Conservation (phyloP, 2,329 filamentous ascomycete genomes). For the Coniochaeta sp. region DNA sequence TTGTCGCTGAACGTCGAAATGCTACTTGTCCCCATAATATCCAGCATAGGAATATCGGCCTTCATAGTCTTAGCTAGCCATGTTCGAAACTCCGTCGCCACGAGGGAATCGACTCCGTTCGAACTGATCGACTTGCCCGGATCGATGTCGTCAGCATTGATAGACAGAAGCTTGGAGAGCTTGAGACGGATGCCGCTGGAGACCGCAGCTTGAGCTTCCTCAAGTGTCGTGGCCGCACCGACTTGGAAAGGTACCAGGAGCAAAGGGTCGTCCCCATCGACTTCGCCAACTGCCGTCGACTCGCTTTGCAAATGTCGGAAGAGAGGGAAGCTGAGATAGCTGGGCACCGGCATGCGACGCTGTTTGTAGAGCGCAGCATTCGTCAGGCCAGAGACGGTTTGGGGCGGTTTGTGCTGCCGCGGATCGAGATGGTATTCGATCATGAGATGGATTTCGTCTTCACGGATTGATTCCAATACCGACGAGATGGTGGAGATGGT, state of each 20-base stretch:
- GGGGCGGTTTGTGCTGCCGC: background rate
- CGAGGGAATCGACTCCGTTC: slow-evolving; percentile 31
- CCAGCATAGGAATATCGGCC: background rate
- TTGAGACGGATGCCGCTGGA: slow-evolving; percentile 17
- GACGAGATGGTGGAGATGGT: slow-evolving; percentile 9
- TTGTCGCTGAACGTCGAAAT: background rate
- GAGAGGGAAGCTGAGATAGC: slow-evolving; percentile 11
- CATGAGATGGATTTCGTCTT: slow-evolving; percentile 13
- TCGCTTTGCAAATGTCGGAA: slow-evolving; percentile 1
- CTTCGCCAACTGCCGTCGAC: background rate
- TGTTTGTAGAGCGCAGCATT: slow-evolving; percentile 8
- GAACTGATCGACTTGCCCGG: slow-evolving; percentile 18
- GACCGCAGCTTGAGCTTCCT: slow-evolving; percentile 11
- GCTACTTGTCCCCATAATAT: background rate
- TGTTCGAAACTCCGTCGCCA: slow-evolving; percentile 34
- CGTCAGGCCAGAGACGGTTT: slow-evolving; percentile 14
- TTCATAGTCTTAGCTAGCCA: slow-evolving; percentile 23
- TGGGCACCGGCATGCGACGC: slow-evolving; percentile 5
- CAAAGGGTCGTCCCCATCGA: background rate
- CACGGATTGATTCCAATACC: slow-evolving; percentile 7
- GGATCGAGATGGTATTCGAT: slow-evolving; percentile 10
- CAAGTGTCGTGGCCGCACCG: slow-evolving; percentile 2
- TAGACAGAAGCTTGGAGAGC: slow-evolving; percentile 21
- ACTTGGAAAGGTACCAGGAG: slow-evolving; percentile 2
- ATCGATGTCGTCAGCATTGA: slow-evolving; percentile 21